Evolutionary conservation across 352 stramenopile species (phyloP).

Genomic region (Sclerospora graminicola): DNA sequence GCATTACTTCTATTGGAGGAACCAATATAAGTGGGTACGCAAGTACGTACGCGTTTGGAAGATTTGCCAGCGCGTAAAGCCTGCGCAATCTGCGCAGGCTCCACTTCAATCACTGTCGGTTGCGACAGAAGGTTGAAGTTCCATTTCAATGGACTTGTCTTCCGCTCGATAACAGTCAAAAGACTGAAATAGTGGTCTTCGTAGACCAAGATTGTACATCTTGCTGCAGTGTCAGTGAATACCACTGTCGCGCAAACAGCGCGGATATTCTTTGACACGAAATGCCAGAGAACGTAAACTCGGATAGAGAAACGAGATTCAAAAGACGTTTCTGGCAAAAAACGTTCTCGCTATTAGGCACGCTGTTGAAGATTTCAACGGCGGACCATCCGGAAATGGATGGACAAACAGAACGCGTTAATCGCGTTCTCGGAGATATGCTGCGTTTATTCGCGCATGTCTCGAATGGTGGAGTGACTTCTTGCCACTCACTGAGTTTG

Average conservation of each 20-base stretch:
- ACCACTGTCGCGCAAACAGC: neutral
- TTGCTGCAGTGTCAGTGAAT: neutral
- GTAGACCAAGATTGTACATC: too few species aligned
- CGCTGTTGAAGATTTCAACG: neutral
- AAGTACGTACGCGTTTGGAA: slow-evolving; percentile 1
- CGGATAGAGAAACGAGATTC: neutral
- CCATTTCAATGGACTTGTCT: neutral
- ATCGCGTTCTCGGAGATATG: neutral
- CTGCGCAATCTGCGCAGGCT: neutral
- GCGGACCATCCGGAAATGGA: neutral
- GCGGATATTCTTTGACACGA: neutral
- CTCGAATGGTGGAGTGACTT: neutral
- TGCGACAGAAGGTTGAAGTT: too few species aligned
- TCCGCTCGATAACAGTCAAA: neutral
- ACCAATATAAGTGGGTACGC: slow-evolving; percentile 1
- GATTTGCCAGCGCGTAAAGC: neutral
- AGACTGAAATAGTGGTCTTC: neutral
- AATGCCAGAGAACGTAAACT: neutral
- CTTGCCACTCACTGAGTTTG: neutral
- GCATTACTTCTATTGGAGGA: neutral
- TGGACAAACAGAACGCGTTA: slow-evolving; percentile 1
- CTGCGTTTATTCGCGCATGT: neutral
- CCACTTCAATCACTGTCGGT: neutral
- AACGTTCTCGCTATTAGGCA: neutral
- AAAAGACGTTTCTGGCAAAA: neutral